Evolutionary conservation across 2,329 filamentous ascomycete species (phyloP), one percentile per base, ranked within the genome.

Genomic region (Neofusicoccum umdonicola): DNA sequence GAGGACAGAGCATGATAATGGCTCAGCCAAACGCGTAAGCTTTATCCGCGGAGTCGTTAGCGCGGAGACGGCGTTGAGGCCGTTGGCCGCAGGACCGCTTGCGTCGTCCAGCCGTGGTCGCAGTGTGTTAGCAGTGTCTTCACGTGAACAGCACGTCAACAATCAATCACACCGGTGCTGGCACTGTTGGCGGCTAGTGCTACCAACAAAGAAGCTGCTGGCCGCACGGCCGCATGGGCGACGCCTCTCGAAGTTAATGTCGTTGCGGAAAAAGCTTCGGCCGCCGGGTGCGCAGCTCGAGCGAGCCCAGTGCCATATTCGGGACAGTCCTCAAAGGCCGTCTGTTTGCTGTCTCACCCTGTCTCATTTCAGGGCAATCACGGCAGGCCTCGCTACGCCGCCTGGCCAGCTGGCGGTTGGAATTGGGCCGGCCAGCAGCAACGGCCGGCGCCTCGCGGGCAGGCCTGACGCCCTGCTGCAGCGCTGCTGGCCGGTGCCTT

Each of bases 321-420:
- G 42, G 56, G 22, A 39, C 56, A 60, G 56, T 22, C 42, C 56
- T 60, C 56, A 60, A 60, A 60, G 56, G 42, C 50, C 56, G 56
- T 34, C 56, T 22, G 41, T 47, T 37, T 47, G 56, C 42, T 47
- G 56, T 60, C 56, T 60, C 56, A 60, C 56, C 56, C 56, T 60
- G 56, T 47, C 56, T 60, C 56, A 60, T 60, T 47, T 11, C 37
- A 39, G 8, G 54, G 54, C 37, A 42, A 41, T 37, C 15, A 39
- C 7, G 31, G 13, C 45, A 27, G 17, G 45, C 45, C 48, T 35
- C 15, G 22, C n/a, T 51, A 15, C 48, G 15, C 48, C 48, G 3
- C 12, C 11, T 13, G 47, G 15, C 3, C 22, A 34, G 22, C 47
- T 31, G 22, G 35, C 35, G 35, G 13, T 39, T 27, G n/a, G 47